These are phyloP conservation scores for Apiospora pterosperma DNA, from an alignment of 2,329 filamentous ascomycete species.

Conservation along the genomic window DNA sequence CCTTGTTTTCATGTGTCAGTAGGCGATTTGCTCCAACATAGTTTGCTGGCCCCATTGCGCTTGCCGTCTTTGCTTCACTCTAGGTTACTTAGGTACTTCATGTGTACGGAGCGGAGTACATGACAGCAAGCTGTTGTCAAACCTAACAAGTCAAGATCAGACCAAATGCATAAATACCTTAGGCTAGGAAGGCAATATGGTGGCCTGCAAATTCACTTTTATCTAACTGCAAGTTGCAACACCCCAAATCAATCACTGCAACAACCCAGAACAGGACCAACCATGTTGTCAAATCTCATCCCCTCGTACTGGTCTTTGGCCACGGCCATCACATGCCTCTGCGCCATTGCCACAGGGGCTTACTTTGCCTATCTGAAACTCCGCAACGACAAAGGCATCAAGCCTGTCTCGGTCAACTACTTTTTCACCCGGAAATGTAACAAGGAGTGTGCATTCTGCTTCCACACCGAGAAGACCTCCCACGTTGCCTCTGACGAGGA, in stretches of 20 bases:
- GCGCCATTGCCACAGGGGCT: background rate
- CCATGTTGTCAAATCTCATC: constrained; percentile 11
- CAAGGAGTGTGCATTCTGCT: constrained; percentile 50
- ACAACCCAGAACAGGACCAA: background rate
- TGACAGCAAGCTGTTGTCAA: too few species aligned
- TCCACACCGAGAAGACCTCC: constrained; percentile 50
- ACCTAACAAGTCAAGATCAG: too few species aligned
- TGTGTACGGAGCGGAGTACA: too few species aligned
- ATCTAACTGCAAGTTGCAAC: background rate
- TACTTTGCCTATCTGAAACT: background rate
- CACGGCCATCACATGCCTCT: background rate
- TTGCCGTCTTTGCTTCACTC: too few species aligned
- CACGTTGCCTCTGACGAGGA: constrained; percentile 36
- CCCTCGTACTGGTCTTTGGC: background rate
- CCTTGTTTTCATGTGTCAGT: too few species aligned
- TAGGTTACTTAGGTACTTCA: too few species aligned
- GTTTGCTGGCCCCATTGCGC: too few species aligned
- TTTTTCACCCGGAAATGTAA: constrained; percentile 45
- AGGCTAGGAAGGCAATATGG: too few species aligned
- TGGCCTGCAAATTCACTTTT: too few species aligned
- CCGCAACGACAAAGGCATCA: background rate
- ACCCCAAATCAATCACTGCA: background rate
- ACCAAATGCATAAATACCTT: too few species aligned
- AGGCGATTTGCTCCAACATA: too few species aligned
- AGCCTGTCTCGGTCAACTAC: constrained; percentile 42